Percentiles rank a stretch among this genome's conserved stretches.
phyloP scores from a whole-genome alignment of 1,139 yeast species.

The Debaryomyces sp. region DNA sequence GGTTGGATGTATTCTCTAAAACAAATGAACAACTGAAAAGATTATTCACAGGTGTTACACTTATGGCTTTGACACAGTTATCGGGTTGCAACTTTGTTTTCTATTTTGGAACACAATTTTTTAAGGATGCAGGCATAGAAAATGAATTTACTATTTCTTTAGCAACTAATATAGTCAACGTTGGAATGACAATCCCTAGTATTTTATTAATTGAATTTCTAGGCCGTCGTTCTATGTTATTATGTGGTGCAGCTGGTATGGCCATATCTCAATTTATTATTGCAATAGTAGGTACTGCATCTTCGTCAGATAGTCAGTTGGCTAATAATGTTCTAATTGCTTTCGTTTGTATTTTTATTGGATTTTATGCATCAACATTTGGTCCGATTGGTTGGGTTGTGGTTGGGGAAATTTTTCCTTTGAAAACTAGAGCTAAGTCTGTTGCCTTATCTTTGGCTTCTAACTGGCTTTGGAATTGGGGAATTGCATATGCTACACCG shows the following conservation, averaged over 20 bases:
- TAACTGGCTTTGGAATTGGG: conserved; percentile 75
- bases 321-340: conserved; percentile 64
- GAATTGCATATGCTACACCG: conserved; percentile 69
- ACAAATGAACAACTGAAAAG: conserved; percentile 39
- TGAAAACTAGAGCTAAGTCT: conserved; percentile 68
- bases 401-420: conserved; percentile 66
- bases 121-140: conserved; percentile 55
- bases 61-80: conserved; percentile 64
- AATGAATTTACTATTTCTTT: conserved; percentile 40
- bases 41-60: conserved; percentile 35
- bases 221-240: conserved; percentile 41
- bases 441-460: conserved; percentile 68
- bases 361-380: conserved; percentile 73
- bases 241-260: conserved; percentile 66
- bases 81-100: conserved; percentile 76
- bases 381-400: conserved; percentile 77
- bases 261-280: conserved; percentile 64
- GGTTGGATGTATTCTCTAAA: conserved; percentile 36
- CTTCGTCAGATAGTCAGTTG: conserved; percentile 30
- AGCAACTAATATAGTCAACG: conserved; percentile 43
- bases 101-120: conserved; percentile 69
- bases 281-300: conserved; percentile 65
- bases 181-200: conserved; percentile 41
- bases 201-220: conserved; percentile 36
- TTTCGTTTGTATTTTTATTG: conserved; percentile 66